Conservation (phyloP, 352 stramenopile genomes). For the Saprolegnia diclina region DNA sequence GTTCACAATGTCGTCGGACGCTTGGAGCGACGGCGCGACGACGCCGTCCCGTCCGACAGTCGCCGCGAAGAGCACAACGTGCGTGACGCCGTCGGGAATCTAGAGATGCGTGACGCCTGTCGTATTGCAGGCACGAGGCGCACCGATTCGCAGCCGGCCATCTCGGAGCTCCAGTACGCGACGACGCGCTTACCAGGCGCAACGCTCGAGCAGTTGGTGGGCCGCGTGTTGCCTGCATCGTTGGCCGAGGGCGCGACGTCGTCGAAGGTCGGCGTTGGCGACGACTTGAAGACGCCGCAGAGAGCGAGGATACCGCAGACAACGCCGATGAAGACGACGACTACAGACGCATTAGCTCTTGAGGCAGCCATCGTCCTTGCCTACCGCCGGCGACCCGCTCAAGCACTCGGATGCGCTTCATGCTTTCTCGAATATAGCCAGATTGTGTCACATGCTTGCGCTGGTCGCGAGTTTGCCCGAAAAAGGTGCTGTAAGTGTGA, state of each 20-base stretch:
- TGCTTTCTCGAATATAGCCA: background rate
- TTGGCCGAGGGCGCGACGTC: background rate
- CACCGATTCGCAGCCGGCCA: conserved; percentile 17
- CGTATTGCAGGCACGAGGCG: background rate
- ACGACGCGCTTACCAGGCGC: conserved; percentile 3
- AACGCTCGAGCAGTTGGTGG: background rate
- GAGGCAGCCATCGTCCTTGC: background rate
- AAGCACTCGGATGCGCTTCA: background rate
- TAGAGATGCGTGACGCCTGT: no score
- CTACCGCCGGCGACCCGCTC: background rate
- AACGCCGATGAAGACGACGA: conserved; percentile 12
- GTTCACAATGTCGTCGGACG: background rate
- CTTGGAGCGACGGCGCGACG: conserved; percentile 5
- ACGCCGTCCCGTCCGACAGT: background rate
- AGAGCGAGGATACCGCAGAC: conserved; percentile 6
- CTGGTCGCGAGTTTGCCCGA: background rate
- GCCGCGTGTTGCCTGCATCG: background rate
- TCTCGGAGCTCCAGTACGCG: conserved; percentile 21
- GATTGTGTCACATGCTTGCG: background rate
- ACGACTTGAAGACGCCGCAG: conserved; percentile 6
- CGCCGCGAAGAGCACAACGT: conserved; percentile 19
- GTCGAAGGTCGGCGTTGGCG: background rate
- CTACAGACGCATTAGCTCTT: background rate
- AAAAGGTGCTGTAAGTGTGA: no score
- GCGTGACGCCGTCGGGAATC: conserved; percentile 22